A percentile compares a stretch with the other conserved stretches of the same genome.
Conservation (phyloP, 2,329 filamentous ascomycete genomes). For the Didymella pomorum region DNA sequence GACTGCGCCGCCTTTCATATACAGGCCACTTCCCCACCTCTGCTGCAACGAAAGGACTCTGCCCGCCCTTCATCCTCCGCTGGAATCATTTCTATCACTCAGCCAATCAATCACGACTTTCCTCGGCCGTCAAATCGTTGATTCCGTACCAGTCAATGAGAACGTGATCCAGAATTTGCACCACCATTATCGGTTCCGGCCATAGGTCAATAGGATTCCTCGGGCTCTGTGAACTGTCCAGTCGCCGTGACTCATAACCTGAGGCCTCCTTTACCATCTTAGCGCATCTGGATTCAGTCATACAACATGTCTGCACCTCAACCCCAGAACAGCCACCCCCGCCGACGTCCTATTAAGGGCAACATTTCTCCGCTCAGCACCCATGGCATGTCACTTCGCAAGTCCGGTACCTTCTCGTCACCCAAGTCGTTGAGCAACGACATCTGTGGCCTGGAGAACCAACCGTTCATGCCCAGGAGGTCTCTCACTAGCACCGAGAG, state of each 20-base stretch:
- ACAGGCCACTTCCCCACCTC: constrained; percentile 33
- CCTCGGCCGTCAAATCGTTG: constrained; percentile 21
- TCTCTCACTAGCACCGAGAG: constrained; percentile 59
- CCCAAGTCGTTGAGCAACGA: constrained; percentile 50
- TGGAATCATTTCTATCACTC: constrained; percentile 21
- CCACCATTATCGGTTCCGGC: constrained; percentile 33
- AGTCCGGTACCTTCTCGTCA: constrained; percentile 59
- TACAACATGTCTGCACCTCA: constrained; percentile 50
- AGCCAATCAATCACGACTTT: constrained; percentile 20
- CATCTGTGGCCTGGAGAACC: constrained; percentile 51
- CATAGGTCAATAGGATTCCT: constrained; percentile 34
- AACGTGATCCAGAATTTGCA: constrained; percentile 36
- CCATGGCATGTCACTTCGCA: constrained; percentile 57
- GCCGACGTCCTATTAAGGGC: constrained; percentile 55
- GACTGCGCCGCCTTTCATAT: constrained; percentile 48
- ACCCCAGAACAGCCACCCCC: constrained; percentile 54
- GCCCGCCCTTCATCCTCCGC: constrained; percentile 41
- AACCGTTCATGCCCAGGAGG: constrained; percentile 55
- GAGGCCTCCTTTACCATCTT: constrained; percentile 39
- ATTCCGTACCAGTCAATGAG: constrained; percentile 33
- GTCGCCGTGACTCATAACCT: constrained; percentile 48
- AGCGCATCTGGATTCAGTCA: constrained; percentile 45
- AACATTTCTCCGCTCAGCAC: constrained; percentile 46
- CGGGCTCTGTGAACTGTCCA: constrained; percentile 35
- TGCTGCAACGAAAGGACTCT: constrained; percentile 31